Evolutionary conservation across 805 yeast genomes (phyloP).

Genomic region (Starmerella stigmatis): DNA sequence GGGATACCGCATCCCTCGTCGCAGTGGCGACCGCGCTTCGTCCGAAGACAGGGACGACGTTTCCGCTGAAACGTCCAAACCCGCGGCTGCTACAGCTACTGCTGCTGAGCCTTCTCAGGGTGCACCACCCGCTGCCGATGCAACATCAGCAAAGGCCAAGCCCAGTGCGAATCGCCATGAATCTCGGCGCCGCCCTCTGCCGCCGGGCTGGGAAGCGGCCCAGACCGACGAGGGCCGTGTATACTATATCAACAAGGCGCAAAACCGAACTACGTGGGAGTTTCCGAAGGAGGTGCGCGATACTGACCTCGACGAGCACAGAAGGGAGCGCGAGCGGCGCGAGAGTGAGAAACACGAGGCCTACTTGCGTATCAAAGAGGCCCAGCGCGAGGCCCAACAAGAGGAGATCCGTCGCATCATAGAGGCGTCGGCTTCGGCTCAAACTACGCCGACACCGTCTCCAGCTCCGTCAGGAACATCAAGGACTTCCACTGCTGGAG

Average conservation of each 20-base stretch:
- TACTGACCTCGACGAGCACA: constrained; percentile 7
- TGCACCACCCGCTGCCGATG: not conserved
- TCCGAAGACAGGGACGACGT: no score
- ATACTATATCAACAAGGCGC: constrained; percentile 47
- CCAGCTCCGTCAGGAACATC: no score
- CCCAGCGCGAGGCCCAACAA: constrained; percentile 27
- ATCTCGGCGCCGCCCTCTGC: constrained; percentile 29
- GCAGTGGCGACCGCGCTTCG: constrained; percentile 12
- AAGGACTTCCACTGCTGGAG: no score
- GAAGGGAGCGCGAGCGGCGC: constrained; percentile 4
- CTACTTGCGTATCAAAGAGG: constrained; percentile 7
- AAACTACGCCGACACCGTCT: constrained; percentile 5
- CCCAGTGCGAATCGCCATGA: no score
- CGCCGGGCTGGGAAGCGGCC: constrained; percentile 59
- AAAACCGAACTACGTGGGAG: constrained; percentile 49
- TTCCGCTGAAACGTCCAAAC: no score
- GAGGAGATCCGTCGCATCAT: constrained; percentile 30
- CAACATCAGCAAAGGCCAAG: not conserved
- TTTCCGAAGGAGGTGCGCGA: constrained; percentile 18
- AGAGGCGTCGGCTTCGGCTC: constrained; percentile 19
- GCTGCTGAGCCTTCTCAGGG: not conserved
- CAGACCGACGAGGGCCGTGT: constrained; percentile 36
- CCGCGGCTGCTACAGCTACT: constrained; percentile 18
- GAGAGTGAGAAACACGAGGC: constrained; percentile 13
- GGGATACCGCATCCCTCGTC: constrained; percentile 72